Evolutionary conservation across 2,329 filamentous ascomycete genomes (phyloP), one percentile per base, ranked within the genome.

Genomic region (Neonectria coccinea): DNA sequence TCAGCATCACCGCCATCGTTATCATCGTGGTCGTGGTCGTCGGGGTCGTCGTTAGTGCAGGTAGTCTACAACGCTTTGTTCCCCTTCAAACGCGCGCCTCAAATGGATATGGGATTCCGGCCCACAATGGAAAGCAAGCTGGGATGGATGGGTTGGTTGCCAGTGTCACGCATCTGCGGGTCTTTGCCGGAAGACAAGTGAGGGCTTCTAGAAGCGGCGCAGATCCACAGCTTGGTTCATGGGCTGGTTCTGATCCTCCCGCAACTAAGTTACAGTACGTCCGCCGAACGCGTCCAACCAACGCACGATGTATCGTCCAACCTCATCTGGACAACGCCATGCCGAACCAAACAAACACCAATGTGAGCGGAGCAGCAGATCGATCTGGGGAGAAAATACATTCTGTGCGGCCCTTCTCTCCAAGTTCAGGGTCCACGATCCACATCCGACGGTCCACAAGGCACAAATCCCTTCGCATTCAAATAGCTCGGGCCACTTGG

Each of bases 171-270:
- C 36, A 39, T 39, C 36, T 33, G 27, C 59, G 60, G 60, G 36
- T 44, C 55, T 48, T 33, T n/a, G 29, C 45, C 22, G 55, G 36
- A 39, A n/a, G 14, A 39, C 36, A 39, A n/a, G 36, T 39, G 36
- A 39, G 36, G 36, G 6, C 48, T 63, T 63, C 60, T 63, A 63
- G 60, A 63, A 63, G 42, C 41, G 36, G 41, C 33, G 31, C 14
- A 36, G 11, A 33, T 22, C 60, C 48, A 55, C 42, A n/a, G 44
- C 48, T 25, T 53, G 41, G 48, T n/a, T 39, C 36, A 27, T 61
- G 59, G 31, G 48, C 47, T 36, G 39, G 20, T 29, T 31, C 52
- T 57, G 8, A 27, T 61, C 36, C 12, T 56, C 22, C 10, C 39
- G 20, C 14, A 18, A 22, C 12, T n/a, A 41, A 9, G 29, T 25